Percentiles rank a stretch among this genome's conserved stretches.
phyloP scores from a whole-genome alignment of 1,139 yeast species.

The Saccharomyces pastorianus region DNA sequence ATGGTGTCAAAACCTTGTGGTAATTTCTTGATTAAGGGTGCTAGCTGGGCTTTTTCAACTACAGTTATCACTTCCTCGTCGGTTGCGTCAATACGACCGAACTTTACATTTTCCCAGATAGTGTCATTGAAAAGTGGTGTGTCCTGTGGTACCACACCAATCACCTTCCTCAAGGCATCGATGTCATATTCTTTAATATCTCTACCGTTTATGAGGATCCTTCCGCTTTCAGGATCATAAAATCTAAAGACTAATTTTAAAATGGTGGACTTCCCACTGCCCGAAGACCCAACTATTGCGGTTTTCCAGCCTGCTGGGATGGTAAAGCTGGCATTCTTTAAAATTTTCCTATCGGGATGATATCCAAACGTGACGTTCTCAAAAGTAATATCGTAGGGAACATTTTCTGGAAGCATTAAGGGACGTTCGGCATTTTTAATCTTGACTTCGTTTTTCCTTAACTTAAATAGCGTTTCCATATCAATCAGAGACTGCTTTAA shows the following conservation, averaged over 20 bases:
- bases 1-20: conserved; percentile 81
- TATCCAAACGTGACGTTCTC: conserved; percentile 93
- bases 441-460: conserved; percentile 65
- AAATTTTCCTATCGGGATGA: conserved; percentile 78
- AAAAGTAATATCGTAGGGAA: conserved; percentile 55
- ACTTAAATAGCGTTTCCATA: conserved; percentile 82
- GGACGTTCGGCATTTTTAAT: conserved; percentile 58
- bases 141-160: conserved; percentile 97
- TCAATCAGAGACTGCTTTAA: conserved; percentile 84
- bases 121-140: conserved; percentile 93
- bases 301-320: conserved; percentile 89
- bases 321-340: conserved; percentile 69
- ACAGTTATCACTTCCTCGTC: conserved; percentile 64
- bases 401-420: conserved; percentile 45
- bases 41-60: conserved; percentile 63
- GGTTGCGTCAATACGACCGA: conserved; percentile 69
- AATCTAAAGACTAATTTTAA: conserved; percentile 78
- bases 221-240: conserved; percentile 73
- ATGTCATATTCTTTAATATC: conserved; percentile 71
- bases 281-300: conserved; percentile 92
- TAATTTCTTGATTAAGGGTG: conserved; percentile 52
- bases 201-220: conserved; percentile 81
- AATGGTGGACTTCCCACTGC: conserved; percentile 91
- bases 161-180: conserved; percentile 60
- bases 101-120: conserved; percentile 76